Evolutionary conservation across 495 filamentous ascomycete genomes (phyloP).

Genomic region (Penicillium parvum): DNA sequence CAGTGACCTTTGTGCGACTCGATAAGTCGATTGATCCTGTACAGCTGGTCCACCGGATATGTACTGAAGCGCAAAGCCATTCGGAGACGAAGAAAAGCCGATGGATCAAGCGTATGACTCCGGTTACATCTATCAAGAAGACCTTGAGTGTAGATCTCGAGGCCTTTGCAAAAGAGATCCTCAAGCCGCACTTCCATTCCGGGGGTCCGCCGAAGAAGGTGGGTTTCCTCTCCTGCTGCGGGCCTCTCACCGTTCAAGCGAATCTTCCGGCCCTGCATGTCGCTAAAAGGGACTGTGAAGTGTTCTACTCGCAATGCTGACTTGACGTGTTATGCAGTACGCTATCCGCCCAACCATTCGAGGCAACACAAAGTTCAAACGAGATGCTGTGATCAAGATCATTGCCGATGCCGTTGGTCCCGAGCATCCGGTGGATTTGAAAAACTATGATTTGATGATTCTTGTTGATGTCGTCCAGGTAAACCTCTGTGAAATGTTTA

Average conservation of each 20-base stretch:
- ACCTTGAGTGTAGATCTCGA: constrained; percentile 72
- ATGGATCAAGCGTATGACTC: constrained; percentile 81
- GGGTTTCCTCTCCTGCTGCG: constrained; percentile 11
- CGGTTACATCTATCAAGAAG: constrained; percentile 69
- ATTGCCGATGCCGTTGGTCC: constrained; percentile 65
- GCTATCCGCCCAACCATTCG: constrained; percentile 84
- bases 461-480: constrained; percentile 88
- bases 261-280: constrained; percentile 1
- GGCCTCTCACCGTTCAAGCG: constrained; percentile 3
- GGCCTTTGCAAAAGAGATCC: constrained; percentile 64
- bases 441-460: constrained; percentile 75
- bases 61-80: constrained; percentile 54
- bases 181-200: constrained; percentile 68
- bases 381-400: constrained; percentile 72
- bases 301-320: constrained; percentile 6
- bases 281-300: neutral
- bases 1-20: constrained; percentile 41
- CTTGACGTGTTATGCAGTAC: constrained; percentile 51
- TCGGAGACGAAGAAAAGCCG: constrained; percentile 58
- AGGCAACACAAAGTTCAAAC: constrained; percentile 68
- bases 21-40: constrained; percentile 74
- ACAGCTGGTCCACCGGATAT: constrained; percentile 70
- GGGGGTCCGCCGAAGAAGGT: constrained; percentile 47
- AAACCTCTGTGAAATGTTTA: constrained; percentile 20
- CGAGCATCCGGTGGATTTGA: constrained; percentile 78